Evolutionary conservation across 805 yeast species (phyloP), one percentile per base, ranked within the genome.

Genomic region (Metschnikowia baotianmanensis): DNA sequence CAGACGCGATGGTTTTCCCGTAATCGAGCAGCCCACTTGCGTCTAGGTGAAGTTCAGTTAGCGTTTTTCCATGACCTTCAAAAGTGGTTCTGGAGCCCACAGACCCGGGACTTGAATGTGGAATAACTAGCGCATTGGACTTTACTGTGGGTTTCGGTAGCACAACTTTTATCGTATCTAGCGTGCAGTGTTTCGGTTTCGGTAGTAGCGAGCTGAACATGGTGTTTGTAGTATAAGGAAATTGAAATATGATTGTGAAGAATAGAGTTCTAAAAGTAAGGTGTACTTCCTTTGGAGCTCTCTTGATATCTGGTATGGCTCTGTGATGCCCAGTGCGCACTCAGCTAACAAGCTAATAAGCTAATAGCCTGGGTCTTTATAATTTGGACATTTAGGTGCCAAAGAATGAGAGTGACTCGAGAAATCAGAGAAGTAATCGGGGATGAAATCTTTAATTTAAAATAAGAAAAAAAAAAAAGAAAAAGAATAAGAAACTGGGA

Each of bases 171-270:
- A 31, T 39, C 6, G 48, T 55, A 20, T 38, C 42, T 37, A 57
- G 56, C 1, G 50, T 37, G 4, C 61, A 47, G 34, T 63, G 51
- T 31, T 59, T 56, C 3, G 72, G 71, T 19, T 34, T 51, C n/a
- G 71, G 63, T 42, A 67, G 56, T 22, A 58, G 52, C 6, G 66
- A 55, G 43, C 71, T 65, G 42, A 66, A 61, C 71, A 64, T 65
- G 42, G 7, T 18, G 30, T 6, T 5, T 15, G 32, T 17, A 9
- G 6, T 31, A 5, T 31, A 11, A 16, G 5, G 12, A 19, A 31
- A 9, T 2, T 8, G 19, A 6, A 27, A 3, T n/a, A n/a, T n/a
- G n/a, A n/a, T n/a, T n/a, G n/a, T n/a, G n/a, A n/a, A n/a, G n/a
- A n/a, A n/a, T n/a, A n/a, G n/a, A n/a, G n/a, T n/a, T n/a, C n/a